These are phyloP conservation scores for Kondoa malvinella DNA, from an alignment of 768 basidiomycete genomes.

Conservation along the genomic window DNA sequence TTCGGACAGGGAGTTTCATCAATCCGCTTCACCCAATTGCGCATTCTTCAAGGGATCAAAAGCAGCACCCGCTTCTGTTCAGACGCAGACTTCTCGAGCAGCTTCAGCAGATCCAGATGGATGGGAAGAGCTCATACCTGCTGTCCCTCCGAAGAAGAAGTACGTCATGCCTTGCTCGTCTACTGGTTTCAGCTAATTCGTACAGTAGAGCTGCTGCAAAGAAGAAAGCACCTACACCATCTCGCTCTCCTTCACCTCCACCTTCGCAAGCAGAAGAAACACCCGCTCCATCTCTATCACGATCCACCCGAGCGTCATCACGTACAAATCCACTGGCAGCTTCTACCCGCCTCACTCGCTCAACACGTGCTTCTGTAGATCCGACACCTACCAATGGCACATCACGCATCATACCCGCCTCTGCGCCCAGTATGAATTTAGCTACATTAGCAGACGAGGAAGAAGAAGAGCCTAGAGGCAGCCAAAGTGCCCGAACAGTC, in stretches of 20 bases:
- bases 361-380: background rate
- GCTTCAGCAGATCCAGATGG: conserved; percentile 5
- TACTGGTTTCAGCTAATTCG: background rate
- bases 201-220: background rate
- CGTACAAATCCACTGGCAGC: background rate
- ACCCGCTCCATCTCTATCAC: background rate
- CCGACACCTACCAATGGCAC: background rate
- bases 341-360: background rate
- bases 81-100: background rate
- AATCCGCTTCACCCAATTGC: conserved; percentile 10
- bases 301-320: background rate
- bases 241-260: background rate
- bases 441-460: background rate
- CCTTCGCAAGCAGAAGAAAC: too few relatives aligned
- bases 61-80: background rate
- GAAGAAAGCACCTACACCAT: background rate
- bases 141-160: conserved; percentile 3
- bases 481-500: background rate
- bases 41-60: conserved; percentile 9
- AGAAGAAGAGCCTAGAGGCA: background rate
- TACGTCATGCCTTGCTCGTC: background rate
- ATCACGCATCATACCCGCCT: background rate
- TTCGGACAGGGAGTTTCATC: conserved; percentile 12
- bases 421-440: background rate
- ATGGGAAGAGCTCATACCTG: background rate